Evolutionary conservation across 352 stramenopile species (phyloP).

Genomic region (Globisporangium echinulatum): DNA sequence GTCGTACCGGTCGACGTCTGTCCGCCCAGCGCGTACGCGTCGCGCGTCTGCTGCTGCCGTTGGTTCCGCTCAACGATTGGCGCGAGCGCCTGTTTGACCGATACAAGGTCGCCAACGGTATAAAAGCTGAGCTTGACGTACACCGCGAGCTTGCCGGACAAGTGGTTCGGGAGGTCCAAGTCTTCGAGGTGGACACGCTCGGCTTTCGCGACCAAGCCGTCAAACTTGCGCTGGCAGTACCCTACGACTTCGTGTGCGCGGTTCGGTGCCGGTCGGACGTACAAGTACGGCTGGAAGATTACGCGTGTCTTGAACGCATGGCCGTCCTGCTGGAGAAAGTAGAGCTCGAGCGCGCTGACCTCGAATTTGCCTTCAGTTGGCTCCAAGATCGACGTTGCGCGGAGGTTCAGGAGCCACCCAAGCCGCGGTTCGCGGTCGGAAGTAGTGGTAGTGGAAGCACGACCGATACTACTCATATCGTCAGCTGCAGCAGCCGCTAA

Average conservation of each 20-base stretch:
- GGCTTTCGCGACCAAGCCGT: slow-evolving; percentile 75
- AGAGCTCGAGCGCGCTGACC: slow-evolving; percentile 91
- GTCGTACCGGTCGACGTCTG: slow-evolving; percentile 39
- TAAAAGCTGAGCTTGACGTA: slow-evolving; percentile 91
- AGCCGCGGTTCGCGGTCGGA: slow-evolving; percentile 23
- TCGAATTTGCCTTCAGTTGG: slow-evolving; percentile 63
- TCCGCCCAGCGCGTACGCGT: slow-evolving; percentile 52
- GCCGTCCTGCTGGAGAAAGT: slow-evolving; percentile 93
- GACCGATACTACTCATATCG: no score
- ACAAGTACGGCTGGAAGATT: slow-evolving; percentile 97
- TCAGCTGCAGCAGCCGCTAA: neutral
- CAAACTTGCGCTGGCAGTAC: slow-evolving; percentile 82
- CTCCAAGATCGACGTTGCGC: slow-evolving; percentile 49
- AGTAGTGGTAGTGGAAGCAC: no score
- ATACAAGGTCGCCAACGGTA: slow-evolving; percentile 68
- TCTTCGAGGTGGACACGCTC: slow-evolving; percentile 83
- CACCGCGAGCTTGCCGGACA: slow-evolving; percentile 78
- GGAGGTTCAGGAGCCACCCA: slow-evolving; percentile 72
- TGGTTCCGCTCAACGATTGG: slow-evolving; percentile 67
- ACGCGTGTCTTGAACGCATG: slow-evolving; percentile 95
- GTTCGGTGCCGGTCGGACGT: slow-evolving; percentile 71
- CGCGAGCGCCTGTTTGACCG: slow-evolving; percentile 53
- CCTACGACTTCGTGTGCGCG: slow-evolving; percentile 65
- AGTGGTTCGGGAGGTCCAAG: slow-evolving; percentile 87
- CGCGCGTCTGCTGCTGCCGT: slow-evolving; percentile 39